Evolutionary conservation across 2,329 filamentous ascomycete species (phyloP).

Genomic region (Venturia nashicola): DNA sequence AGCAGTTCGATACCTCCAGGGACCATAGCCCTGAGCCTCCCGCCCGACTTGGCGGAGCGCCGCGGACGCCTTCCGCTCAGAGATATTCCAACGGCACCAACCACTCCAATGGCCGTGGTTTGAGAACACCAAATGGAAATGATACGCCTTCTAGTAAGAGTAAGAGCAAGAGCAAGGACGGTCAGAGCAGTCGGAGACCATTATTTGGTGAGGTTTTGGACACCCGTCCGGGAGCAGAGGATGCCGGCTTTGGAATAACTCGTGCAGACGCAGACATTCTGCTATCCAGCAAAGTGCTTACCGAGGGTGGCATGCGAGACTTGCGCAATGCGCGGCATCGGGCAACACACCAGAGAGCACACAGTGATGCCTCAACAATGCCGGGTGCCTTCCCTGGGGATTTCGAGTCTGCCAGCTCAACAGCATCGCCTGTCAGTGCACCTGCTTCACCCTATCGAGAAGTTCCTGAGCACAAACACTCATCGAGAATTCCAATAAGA

Average conservation of each 20-base stretch:
- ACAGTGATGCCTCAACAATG: not conserved
- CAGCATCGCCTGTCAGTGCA: not conserved
- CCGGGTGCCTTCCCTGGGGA: not conserved
- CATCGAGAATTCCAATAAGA: not conserved
- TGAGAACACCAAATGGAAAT: not conserved
- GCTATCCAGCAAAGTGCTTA: not conserved
- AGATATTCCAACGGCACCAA: not conserved
- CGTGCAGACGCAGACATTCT: not conserved
- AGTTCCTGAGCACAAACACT: not conserved
- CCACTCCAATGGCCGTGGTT: not conserved
- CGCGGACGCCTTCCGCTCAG: constrained; percentile 3
- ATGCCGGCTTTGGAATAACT: constrained; percentile 3
- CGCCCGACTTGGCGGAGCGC: not conserved
- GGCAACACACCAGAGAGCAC: not conserved
- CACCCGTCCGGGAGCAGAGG: not conserved
- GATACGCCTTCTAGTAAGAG: not conserved
- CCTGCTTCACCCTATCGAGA: not conserved
- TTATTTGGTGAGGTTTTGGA: constrained; percentile 9
- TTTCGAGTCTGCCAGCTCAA: not conserved
- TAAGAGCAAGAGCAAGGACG: not conserved
- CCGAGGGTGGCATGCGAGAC: not conserved
- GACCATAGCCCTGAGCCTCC: not conserved
- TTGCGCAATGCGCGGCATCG: not conserved
- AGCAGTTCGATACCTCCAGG: constrained; percentile 9
- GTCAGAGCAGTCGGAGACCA: not conserved